A percentile compares a stretch with the other conserved stretches of the same genome.
Evolutionary conservation across 179 eudicot genomes (phyloP).

Genomic region (Beta macrorhiza): DNA sequence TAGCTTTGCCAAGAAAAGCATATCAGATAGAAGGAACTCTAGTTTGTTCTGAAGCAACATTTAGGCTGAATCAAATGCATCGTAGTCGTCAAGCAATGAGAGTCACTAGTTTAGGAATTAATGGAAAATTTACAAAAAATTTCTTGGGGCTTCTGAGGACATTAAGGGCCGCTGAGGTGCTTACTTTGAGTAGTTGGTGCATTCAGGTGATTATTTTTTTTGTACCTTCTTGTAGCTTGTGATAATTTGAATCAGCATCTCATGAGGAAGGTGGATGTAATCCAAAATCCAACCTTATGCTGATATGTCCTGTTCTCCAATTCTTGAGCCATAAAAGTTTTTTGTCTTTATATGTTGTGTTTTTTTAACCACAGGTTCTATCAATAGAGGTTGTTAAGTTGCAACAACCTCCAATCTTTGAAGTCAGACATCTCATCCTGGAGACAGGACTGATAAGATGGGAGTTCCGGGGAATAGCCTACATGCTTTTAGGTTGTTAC

Average conservation of each 20-base stretch:
- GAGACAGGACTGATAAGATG: slow-evolving; percentile 19
- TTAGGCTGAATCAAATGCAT: slow-evolving; percentile 28
- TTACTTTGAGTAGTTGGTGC: slow-evolving; percentile 27
- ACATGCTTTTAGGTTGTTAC: slow-evolving; percentile 20
- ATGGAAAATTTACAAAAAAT: slow-evolving; percentile 10
- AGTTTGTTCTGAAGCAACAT: slow-evolving; percentile 12
- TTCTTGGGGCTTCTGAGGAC: slow-evolving; percentile 15
- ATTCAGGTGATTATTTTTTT: slow-evolving; percentile 20
- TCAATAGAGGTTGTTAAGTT: slow-evolving; percentile 11
- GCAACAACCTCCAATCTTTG: background rate
- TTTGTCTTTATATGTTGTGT: background rate
- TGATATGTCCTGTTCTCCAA: background rate
- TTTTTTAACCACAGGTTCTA: slow-evolving; percentile 8
- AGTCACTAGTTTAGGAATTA: slow-evolving; percentile 13
- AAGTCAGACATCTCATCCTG: slow-evolving; percentile 13
- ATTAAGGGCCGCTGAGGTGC: slow-evolving; percentile 3
- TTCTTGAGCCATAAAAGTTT: background rate
- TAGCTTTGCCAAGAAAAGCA: slow-evolving; percentile 24
- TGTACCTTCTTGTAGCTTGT: background rate
- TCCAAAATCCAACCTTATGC: background rate
- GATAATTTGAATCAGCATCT: background rate
- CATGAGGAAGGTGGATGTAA: background rate
- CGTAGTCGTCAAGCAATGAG: slow-evolving; percentile 18
- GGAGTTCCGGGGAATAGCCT: slow-evolving; percentile 21
- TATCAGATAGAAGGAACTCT: slow-evolving; percentile 14